Evolutionary conservation across 2,329 filamentous ascomycete genomes (phyloP), one percentile per base, ranked within the genome.

Genomic region (Cadophora sp.): DNA sequence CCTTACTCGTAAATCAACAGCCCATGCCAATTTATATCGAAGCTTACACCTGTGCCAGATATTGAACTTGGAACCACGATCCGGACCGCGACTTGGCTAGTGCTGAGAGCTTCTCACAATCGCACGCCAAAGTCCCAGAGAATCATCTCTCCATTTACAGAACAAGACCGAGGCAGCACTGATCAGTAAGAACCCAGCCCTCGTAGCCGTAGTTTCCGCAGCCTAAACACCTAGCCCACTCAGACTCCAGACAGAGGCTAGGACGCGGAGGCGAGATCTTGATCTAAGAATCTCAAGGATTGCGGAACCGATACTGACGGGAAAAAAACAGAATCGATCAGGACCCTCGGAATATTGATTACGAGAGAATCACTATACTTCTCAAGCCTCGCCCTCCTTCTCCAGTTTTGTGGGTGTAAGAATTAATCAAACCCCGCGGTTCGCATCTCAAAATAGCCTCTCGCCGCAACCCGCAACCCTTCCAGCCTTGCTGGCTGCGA

Each of bases 341-440:
- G 34, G 7, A n/a, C 22, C 26, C 24, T n/a, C 22, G 40, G 40
- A 61, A 19, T 66, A 68, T 67, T 68, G 66, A 71, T 71, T 67
- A 67, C 71, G 69, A 58, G 66, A 66, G 61, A 67, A 71, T 24
- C 68, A 67, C 61, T 68, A 34, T 68, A 66, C 68, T 65, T 51
- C 48, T 58, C 63, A 61, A 53, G 68, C 66, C 67, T 27, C 51
- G 48, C 19, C 48, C 64, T 62, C 40, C 62, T 67, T 71, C 69
- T 70, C 71, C 70, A 67, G 65, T 61, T n/a, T 61, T 22, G 67
- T 34, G 51, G 56, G 62, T 43, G 60, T 34, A 31, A 51, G 56
- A 66, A 26, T 73, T 67, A 62, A 71, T 67, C 48, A 63, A 68
- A 68, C 69, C 66, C 68, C 68, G 68, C 68, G 37, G 58, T 66